Base-by-base conservation (phyloP, 2,329 filamentous ascomycete species). In the Calonectria crousiana region DNA sequence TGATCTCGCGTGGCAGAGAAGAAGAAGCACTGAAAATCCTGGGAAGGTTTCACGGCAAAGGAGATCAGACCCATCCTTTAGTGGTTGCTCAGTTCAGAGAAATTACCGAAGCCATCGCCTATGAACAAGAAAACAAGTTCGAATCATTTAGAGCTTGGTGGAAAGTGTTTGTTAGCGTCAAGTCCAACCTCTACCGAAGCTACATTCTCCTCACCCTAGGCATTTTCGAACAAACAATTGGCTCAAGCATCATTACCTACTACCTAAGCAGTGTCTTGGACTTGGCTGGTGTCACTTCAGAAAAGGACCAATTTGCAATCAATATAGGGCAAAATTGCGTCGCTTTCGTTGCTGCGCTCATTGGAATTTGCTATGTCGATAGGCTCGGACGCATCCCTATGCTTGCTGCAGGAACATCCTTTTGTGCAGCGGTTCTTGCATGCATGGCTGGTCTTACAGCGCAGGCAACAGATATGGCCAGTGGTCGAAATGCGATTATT, bases 31-130 rank as follows among this genome's bases (percentile, higher is more conserved):
- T 60, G 14, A 60, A 60, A 23, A 14, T 60, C 8, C 18, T 60
- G n/a, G 80, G 81, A 23, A 81, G 79, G 51, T 85, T 83, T 30
- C 85, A 86, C 67, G 84, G 85, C 44, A 81, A 85, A 20, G 86
- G 85, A 32, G 84, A 86, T 69, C 80, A 82, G 23, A 80, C 86
- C n/a, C 81, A 83, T 64, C 78, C 83, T 49, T 82, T 85, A 77
- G 86, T 87, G 11, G 81, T 82, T 67, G 81, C 87, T 20, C 83
- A 86, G 71, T 84, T 85, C 67, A 80, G 84, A 49, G 82, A 86
- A 60, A 79, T 84, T 56, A 79, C 85, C 14, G 72, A 76, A 6
- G 65, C 73, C 20, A 77, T 80, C 28, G 79, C 84, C 47, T 79
- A 81, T 44, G 81, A 85, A 49, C 56, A 72, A 51, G 65, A 72